These are phyloP conservation scores for Peniophora sp. DNA, from an alignment of 1,284 basidiomycete species.

Conservation along the genomic window DNA sequence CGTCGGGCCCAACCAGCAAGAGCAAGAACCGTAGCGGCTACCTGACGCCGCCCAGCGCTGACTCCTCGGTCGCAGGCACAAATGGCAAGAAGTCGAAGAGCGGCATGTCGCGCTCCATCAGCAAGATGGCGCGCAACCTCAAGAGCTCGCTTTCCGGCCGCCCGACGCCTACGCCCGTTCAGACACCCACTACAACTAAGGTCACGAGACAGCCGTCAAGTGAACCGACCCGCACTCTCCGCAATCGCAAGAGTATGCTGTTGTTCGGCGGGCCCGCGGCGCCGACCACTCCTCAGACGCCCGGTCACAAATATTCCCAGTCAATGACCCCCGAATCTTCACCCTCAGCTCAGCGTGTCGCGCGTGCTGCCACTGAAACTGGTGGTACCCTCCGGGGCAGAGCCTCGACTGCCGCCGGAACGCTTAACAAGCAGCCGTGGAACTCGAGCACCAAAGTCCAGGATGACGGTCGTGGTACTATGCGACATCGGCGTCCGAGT, in stretches of 20 bases:
- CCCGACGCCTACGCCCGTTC: constrained; percentile 29
- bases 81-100: constrained; percentile 36
- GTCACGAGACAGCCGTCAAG: constrained; percentile 38
- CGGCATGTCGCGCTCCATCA: constrained; percentile 64
- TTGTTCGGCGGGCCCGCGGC: constrained; percentile 33
- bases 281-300: constrained; percentile 47
- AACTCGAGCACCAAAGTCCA: constrained; percentile 72
- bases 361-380: constrained; percentile 32
- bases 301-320: constrained; percentile 58
- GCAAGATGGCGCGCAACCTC: constrained; percentile 65
- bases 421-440: constrained; percentile 37
- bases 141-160: constrained; percentile 29
- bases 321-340: constrained; percentile 66
- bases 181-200: constrained; percentile 41
- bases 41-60: constrained; percentile 54
- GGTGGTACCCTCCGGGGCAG: constrained; percentile 9
- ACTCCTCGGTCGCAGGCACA: constrained; percentile 15
- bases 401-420: not conserved
- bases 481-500: constrained; percentile 33
- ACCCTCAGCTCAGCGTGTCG: constrained; percentile 28
- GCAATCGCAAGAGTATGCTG: constrained; percentile 58
- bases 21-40: constrained; percentile 42
- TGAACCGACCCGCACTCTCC: constrained; percentile 41
- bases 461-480: constrained; percentile 34
- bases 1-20: constrained; percentile 42